Base-by-base conservation (phyloP, 177 flowering plant genomes). In the Vitis hybrid region DNA sequence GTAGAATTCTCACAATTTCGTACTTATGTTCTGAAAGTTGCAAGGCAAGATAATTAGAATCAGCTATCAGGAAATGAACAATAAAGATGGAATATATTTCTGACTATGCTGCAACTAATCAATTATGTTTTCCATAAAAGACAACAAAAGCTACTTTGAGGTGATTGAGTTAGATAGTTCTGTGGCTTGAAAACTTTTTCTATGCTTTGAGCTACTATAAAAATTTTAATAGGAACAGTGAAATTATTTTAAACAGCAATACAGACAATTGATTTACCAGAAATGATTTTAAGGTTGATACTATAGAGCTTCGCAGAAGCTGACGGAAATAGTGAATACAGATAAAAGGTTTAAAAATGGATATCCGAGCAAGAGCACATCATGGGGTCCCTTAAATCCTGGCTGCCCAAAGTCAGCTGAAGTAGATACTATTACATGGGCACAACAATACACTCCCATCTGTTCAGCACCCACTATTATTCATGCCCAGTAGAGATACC, bases 1-100 rank as follows among this genome's bases (percentile, higher is more conserved):
- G 97, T 71, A 92, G 80, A 74, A 92, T 89, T 77, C 75, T 88
- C 68, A 92, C 97, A 68, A 92, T 92, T 74, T 92, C 97, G 50
- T 89, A 92, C 68, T 92, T 92, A 56, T 92, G 97, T 68, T 92
- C 97, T 90, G 89, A 69, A 73, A 80, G 59, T 60, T 39, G 18
- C 51, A 58, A 33, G 45, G 50, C 22, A 51, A 60, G 62, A 22
- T 8, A 61, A 60, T 60, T 2, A 49, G 39, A 72, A 31, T 67
- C 11, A 64, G 69, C 2, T 18, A 1, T 52, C 10, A 21, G 31
- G 61, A 14, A 18, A 14, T 15, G 10, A 14, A 19, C 48, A 6
- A 62, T 49, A 53, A 14, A 22, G 12, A 48, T 64, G 31, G 52
- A 72, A 31, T 4, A 12, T 22, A 2, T 14, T 5, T 14, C 33